phyloP scores from a whole-genome alignment of 768 basidiomycete genomes.

The Lentinula aciculospora region DNA sequence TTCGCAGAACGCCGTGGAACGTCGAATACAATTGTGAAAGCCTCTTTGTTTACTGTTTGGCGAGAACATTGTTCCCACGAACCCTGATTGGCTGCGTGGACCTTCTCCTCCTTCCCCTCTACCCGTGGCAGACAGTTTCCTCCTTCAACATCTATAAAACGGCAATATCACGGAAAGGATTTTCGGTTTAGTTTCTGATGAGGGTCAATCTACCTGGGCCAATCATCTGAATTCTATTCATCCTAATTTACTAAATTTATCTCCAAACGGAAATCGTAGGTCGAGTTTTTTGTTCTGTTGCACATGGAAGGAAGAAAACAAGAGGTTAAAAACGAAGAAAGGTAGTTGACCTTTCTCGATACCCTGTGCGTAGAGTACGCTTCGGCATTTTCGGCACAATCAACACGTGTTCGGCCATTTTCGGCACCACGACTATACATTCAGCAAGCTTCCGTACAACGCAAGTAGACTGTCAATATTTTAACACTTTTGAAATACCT shows the following conservation, averaged over 20 bases:
- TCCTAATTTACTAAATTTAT: neutral
- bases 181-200: neutral
- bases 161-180: neutral
- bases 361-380: neutral
- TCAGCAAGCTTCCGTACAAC: too few relatives aligned
- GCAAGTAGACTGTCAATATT: too few relatives aligned
- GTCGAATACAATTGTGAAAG: neutral
- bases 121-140: neutral
- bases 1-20: neutral
- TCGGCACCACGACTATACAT: too few relatives aligned
- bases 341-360: neutral
- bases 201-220: neutral
- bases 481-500: too few relatives aligned
- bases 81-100: neutral
- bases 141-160: neutral
- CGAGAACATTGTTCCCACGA: neutral
- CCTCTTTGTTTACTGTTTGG: neutral
- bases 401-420: neutral
- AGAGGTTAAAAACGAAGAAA: neutral
- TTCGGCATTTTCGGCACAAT: neutral
- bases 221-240: neutral
- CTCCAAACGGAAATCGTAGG: neutral
- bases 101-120: neutral
- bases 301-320: neutral
- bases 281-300: neutral